phyloP scores from a whole-genome alignment of 345 rosid species.

The Populus davidiana region DNA sequence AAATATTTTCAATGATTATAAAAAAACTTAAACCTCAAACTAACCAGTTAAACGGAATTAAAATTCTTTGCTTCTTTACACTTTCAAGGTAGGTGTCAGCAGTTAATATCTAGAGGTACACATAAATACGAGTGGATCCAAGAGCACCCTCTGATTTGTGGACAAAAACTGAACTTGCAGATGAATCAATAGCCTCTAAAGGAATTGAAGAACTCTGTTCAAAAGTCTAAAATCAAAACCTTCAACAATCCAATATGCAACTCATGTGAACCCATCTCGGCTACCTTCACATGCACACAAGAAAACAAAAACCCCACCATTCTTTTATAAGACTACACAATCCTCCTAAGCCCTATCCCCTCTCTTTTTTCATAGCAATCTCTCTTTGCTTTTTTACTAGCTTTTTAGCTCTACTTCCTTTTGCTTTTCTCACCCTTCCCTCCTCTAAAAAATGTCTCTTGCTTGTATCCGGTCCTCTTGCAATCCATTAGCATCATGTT shows the following conservation, averaged over 20 bases:
- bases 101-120: not conserved
- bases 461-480: not conserved
- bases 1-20: no score
- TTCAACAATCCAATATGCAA: not conserved
- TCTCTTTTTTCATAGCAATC: not conserved
- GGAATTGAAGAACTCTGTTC: not conserved
- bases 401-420: not conserved
- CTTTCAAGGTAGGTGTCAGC: not conserved
- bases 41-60: no score
- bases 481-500: slow-evolving; percentile 16
- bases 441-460: not conserved
- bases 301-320: not conserved
- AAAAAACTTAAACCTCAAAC: no score
- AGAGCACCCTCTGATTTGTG: not conserved
- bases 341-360: not conserved
- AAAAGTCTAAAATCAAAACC: not conserved
- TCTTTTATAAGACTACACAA: not conserved
- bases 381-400: not conserved
- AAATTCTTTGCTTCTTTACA: not conserved
- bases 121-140: not conserved
- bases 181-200: not conserved
- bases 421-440: not conserved
- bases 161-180: not conserved
- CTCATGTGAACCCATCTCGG: slow-evolving; percentile 11
- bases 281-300: slow-evolving; percentile 23